Base-by-base conservation (phyloP, 306 rosid species). In the Cicer yamashitae region DNA sequence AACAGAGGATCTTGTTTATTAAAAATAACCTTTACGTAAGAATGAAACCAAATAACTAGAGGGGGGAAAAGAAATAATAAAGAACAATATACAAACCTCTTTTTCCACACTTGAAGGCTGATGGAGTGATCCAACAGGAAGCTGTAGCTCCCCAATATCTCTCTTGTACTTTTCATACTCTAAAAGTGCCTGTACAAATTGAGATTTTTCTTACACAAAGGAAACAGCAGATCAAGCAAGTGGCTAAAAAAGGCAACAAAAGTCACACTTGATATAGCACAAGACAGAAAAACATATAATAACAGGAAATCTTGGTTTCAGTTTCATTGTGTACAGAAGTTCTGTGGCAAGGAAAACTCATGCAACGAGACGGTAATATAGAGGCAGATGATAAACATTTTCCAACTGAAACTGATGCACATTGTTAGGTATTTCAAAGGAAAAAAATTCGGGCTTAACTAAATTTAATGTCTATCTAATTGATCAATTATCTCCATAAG, bases 81-180 rank as follows among this genome's bases (percentile, higher is more conserved):
- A 75, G 25, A 80, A 74, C 58, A 51, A 56, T 54, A 54, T 71
- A 74, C 76, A 37, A 74, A 91, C 97, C 93, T 88, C 96, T 85
- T 91, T 89, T 73, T 88, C 96, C 75, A 83, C 84, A 72, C 73
- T 85, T 44, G 87, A 51, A 51, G 96, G 52, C 77, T 83, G 93
- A 67, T 79, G 88, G 74, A 84, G 63, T 68, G 89, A 39, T 79
- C 91, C 93, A 65, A 84, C 82, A 41, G 91, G 88, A 41, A 84
- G 87, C 60, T 86, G 91, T 63, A 91, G 86, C 75, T 89, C 91
- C 51, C 97, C 97, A 71, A 39, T 85, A 70, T 88, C 87, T 83
- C 79, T 82, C 91, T 91, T 88, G 70, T 89, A 85, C 86, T 87
- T 91, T 80, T 91, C 97, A 84, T 84, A 91, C 78, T 91, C 97